phyloP scores from a whole-genome alignment of 179 eudicot species.

The Corrigiola litoralis region DNA sequence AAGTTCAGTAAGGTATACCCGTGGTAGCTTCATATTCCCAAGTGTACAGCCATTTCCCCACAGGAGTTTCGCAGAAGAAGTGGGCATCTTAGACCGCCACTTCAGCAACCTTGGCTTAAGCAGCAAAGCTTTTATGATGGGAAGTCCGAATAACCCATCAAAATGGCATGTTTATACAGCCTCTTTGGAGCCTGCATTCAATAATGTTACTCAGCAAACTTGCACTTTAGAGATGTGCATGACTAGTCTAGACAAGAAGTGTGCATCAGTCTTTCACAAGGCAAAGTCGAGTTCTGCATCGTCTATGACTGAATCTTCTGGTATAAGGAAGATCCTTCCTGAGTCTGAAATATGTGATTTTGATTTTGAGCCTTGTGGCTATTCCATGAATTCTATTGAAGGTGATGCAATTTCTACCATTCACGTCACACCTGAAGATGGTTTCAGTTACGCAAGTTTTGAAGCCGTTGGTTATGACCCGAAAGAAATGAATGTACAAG shows the following conservation, averaged over 20 bases:
- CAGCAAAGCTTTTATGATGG: slow-evolving; percentile 12
- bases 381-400: slow-evolving; percentile 56
- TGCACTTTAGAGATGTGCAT: slow-evolving; percentile 51
- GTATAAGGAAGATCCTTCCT: slow-evolving; percentile 40
- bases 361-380: slow-evolving; percentile 62
- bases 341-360: slow-evolving; percentile 43
- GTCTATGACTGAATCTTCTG: slow-evolving; percentile 39
- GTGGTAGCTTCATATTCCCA: slow-evolving; percentile 59
- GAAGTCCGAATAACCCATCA: slow-evolving; percentile 11
- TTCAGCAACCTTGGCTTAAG: slow-evolving; percentile 13
- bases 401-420: slow-evolving; percentile 43
- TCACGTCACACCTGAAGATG: slow-evolving; percentile 60
- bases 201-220: not conserved
- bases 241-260: slow-evolving; percentile 40
- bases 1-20: slow-evolving; percentile 44
- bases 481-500: slow-evolving; percentile 2
- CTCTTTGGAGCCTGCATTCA: not conserved
- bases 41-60: slow-evolving; percentile 51
- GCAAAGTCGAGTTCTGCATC: slow-evolving; percentile 5
- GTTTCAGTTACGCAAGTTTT: slow-evolving; percentile 60
- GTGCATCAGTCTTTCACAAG: slow-evolving; percentile 35
- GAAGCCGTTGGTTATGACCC: slow-evolving; percentile 40
- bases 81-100: slow-evolving; percentile 28
- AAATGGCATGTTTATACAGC: slow-evolving; percentile 59
- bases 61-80: slow-evolving; percentile 52